Conservation (phyloP, 441 rosid species). For the Capsella rubella region DNA sequence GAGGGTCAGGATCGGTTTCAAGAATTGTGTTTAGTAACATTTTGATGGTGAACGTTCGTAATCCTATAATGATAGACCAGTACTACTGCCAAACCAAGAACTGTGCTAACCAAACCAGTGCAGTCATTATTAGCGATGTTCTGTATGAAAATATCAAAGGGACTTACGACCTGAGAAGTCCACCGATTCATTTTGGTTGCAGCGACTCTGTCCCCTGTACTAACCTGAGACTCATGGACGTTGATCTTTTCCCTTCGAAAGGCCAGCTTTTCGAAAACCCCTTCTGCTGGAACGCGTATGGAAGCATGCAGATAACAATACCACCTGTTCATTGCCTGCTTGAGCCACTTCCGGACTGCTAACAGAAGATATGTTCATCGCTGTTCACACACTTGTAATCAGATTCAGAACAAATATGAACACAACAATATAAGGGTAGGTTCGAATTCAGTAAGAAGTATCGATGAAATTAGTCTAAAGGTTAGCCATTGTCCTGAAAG, state of each 20-base stretch:
- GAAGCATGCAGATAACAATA: slow-evolving; percentile 53
- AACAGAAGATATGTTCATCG: slow-evolving; percentile 38
- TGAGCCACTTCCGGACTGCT: slow-evolving; percentile 53
- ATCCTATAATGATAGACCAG: slow-evolving; percentile 80
- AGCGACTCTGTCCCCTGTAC: slow-evolving; percentile 79
- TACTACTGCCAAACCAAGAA: slow-evolving; percentile 68
- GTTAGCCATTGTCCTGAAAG: slow-evolving; percentile 9
- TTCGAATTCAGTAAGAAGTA: slow-evolving; percentile 5
- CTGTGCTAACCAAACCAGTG: slow-evolving; percentile 73
- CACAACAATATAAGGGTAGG: slow-evolving; percentile 18
- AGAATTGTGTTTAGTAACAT: slow-evolving; percentile 68
- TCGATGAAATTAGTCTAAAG: slow-evolving; percentile 5
- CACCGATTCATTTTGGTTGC: slow-evolving; percentile 77
- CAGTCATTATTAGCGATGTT: slow-evolving; percentile 64
- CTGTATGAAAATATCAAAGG: slow-evolving; percentile 65
- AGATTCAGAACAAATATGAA: slow-evolving; percentile 14
- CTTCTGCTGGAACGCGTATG: slow-evolving; percentile 83
- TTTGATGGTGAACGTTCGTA: slow-evolving; percentile 67
- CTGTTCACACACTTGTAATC: slow-evolving; percentile 28
- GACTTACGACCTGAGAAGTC: slow-evolving; percentile 66
- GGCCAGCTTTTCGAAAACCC: slow-evolving; percentile 56
- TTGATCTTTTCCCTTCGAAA: slow-evolving; percentile 64
- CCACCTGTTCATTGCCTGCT: slow-evolving; percentile 72
- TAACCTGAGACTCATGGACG: slow-evolving; percentile 61
- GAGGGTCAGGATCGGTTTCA: slow-evolving; percentile 72